Evolutionary conservation across 2,329 filamentous ascomycete genomes (phyloP).

Genomic region (Paradendryphiella salina): DNA sequence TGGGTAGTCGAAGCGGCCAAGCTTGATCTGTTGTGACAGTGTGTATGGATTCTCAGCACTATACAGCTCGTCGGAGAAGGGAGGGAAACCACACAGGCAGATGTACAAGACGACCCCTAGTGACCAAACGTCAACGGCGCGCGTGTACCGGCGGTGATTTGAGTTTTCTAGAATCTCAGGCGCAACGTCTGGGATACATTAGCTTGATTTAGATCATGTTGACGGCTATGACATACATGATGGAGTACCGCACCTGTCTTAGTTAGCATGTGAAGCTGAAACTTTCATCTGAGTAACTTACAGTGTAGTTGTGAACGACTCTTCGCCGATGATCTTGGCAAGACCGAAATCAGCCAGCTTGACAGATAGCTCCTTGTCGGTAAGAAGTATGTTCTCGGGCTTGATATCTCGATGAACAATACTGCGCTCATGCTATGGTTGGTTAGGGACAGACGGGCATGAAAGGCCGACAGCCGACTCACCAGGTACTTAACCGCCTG

Average conservation of each 20-base stretch:
- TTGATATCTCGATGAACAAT: constrained; percentile 98
- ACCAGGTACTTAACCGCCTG: constrained; percentile 94
- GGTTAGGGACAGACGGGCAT: constrained; percentile 29
- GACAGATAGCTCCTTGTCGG: constrained; percentile 80
- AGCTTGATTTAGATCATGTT: constrained; percentile 13
- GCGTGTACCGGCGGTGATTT: constrained; percentile 84
- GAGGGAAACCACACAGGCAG: constrained; percentile 93
- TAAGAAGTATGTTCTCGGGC: constrained; percentile 90
- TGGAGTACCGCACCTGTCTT: constrained; percentile 76
- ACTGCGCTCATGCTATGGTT: constrained; percentile 81
- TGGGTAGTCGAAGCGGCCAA: constrained; percentile 88
- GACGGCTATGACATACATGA: constrained; percentile 59
- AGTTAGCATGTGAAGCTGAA: constrained; percentile 26
- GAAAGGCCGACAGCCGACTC: constrained; percentile 42
- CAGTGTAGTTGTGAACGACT: constrained; percentile 94
- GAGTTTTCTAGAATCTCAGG: constrained; percentile 89
- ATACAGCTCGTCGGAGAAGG: constrained; percentile 93
- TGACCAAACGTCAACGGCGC: constrained; percentile 95
- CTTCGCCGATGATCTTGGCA: constrained; percentile 97
- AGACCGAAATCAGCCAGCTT: constrained; percentile 97
- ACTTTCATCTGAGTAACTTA: constrained; percentile 48
- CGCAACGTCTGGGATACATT: constrained; percentile 68
- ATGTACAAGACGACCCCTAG: constrained; percentile 98
- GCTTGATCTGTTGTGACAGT: constrained; percentile 85
- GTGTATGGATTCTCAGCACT: constrained; percentile 80